phyloP scores from a whole-genome alignment of 1,284 basidiomycete species.

The Cryptococcus wingfieldii region DNA sequence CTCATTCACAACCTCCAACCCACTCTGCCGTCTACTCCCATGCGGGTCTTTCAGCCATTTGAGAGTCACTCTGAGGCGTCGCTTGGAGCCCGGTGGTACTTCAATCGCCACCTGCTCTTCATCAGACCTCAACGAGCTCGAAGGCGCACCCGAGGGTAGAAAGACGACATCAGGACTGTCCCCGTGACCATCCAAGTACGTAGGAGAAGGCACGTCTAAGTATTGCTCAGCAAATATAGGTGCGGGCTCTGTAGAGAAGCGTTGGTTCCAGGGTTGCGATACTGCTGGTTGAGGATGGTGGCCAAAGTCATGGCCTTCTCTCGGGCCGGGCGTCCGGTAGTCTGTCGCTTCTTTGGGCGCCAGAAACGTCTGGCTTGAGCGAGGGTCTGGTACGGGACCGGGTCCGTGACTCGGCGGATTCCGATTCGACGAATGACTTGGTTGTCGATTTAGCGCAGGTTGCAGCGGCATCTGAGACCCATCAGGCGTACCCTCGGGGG shows the following conservation, averaged over 20 bases:
- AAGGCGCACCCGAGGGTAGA: conserved; percentile 1
- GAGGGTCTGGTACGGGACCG: not conserved
- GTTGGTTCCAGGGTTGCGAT: not conserved
- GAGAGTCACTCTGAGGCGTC: conserved; percentile 25
- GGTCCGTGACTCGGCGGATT: not conserved
- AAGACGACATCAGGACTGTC: not conserved
- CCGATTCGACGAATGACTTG: not conserved
- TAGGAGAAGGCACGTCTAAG: not conserved
- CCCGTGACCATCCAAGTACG: not conserved
- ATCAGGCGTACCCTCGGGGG: too few species aligned
- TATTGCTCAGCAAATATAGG: not conserved
- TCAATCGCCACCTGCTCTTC: conserved; percentile 36
- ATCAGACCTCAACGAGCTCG: conserved; percentile 1
- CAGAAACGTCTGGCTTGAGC: not conserved
- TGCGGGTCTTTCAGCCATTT: conserved; percentile 8
- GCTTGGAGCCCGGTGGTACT: conserved; percentile 25
- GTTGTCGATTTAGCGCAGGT: too few species aligned
- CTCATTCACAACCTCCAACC: not conserved
- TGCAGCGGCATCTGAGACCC: too few species aligned
- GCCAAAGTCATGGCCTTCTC: not conserved
- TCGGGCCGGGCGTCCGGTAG: not conserved
- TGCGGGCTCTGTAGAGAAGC: not conserved
- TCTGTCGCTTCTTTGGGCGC: not conserved
- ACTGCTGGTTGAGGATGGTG: not conserved
- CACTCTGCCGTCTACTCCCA: not conserved